Conservation (phyloP, 805 yeast genomes). For the Lachancea sp. region DNA sequence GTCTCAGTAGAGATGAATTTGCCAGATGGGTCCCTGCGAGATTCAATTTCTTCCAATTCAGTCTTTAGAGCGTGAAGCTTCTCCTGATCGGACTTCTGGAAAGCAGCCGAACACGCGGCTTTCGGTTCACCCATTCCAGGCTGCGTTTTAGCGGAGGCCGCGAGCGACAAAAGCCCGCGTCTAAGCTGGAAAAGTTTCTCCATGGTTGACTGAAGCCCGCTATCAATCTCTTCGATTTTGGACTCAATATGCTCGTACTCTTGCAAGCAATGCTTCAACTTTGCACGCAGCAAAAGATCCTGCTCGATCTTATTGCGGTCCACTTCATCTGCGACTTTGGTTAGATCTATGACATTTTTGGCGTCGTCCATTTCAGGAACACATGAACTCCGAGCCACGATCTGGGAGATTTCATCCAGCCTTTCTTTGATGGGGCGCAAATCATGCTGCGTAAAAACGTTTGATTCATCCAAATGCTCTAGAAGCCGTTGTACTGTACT, state of each 20-base stretch:
- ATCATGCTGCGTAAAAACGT: conserved; percentile 79
- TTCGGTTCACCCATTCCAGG: conserved; percentile 5
- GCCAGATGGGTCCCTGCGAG: conserved; percentile 50
- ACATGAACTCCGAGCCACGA: conserved; percentile 42
- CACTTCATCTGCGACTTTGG: conserved; percentile 22
- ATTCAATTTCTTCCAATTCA: conserved; percentile 40
- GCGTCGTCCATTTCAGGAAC: conserved; percentile 16
- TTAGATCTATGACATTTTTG: conserved; percentile 21
- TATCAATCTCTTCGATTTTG: conserved; percentile 47
- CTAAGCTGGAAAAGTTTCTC: conserved; percentile 58
- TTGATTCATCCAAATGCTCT: conserved; percentile 74
- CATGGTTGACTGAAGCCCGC: conserved; percentile 45
- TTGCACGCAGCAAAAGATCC: conserved; percentile 53
- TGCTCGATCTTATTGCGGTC: conserved; percentile 49
- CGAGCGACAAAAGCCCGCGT: conserved; percentile 50
- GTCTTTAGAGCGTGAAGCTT: conserved; percentile 29
- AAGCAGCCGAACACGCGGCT: conserved; percentile 12
- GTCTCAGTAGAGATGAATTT: conserved; percentile 40
- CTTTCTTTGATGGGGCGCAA: conserved; percentile 70
- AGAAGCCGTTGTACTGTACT: conserved; percentile 80
- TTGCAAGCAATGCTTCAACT: conserved; percentile 55
- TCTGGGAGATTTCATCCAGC: conserved; percentile 58
- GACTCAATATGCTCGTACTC: conserved; percentile 53
- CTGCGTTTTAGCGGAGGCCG: conserved; percentile 33
- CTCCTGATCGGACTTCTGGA: conserved; percentile 25